Percentiles rank a stretch among this genome's conserved stretches.
These are phyloP conservation scores for Metarhizium guizhouense DNA, from an alignment of 2,329 filamentous ascomycete genomes.

Conservation along the genomic window DNA sequence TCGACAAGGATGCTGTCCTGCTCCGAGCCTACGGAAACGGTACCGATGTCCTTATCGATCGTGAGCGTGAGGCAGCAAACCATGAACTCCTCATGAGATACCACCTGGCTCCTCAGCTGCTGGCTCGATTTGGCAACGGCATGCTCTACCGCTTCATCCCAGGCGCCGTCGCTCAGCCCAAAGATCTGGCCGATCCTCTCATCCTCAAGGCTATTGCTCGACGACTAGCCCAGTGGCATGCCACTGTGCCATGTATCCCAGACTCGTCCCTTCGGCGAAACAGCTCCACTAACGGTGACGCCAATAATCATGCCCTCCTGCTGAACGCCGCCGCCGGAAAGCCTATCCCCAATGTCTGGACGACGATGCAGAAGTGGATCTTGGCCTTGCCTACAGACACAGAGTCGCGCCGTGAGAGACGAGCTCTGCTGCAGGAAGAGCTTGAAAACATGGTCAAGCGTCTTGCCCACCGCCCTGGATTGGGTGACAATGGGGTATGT, in stretches of 20 bases:
- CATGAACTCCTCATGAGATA: constrained; percentile 82
- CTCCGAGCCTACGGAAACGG: constrained; percentile 90
- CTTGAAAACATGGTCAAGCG: constrained; percentile 59
- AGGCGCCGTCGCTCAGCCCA: constrained; percentile 69
- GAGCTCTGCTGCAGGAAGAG: constrained; percentile 63
- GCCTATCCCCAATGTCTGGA: constrained; percentile 83
- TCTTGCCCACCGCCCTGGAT: constrained; percentile 66
- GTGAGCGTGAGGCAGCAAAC: constrained; percentile 69
- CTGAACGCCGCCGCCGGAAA: constrained; percentile 53
- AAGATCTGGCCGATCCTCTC: constrained; percentile 65
- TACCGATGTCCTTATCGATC: constrained; percentile 91
- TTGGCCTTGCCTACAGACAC: constrained; percentile 69
- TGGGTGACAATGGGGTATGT: constrained; percentile 66
- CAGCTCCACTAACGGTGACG: constrained; percentile 27
- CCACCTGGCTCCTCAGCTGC: constrained; percentile 73
- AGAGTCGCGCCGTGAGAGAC: constrained; percentile 57
- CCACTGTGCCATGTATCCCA: constrained; percentile 51
- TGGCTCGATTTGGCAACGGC: constrained; percentile 91
- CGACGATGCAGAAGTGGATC: constrained; percentile 94
- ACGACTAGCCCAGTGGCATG: constrained; percentile 89
- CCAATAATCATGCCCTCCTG: constrained; percentile 30
- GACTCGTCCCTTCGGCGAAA: constrained; percentile 18
- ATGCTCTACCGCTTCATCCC: constrained; percentile 89
- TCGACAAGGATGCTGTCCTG: constrained; percentile 78
- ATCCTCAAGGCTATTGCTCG: constrained; percentile 79